Evolutionary conservation across 805 yeast species (phyloP).

Genomic region (Candida loeiensis): DNA sequence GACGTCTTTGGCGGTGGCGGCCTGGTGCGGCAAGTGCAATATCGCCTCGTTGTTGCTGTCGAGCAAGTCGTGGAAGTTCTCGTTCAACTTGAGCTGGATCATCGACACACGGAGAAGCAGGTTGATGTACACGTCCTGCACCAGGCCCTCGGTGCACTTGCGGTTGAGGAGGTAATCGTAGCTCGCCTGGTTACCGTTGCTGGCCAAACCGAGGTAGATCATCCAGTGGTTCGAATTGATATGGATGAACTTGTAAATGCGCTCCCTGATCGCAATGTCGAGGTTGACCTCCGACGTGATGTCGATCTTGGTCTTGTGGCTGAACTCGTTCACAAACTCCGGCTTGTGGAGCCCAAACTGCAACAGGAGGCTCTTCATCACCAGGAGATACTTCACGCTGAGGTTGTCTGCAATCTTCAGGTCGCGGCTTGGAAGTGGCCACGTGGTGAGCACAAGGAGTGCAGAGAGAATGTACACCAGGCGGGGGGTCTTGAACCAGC

Average conservation of each 20-base stretch:
- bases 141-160: conserved; percentile 23
- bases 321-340: conserved; percentile 40
- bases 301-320: conserved; percentile 27
- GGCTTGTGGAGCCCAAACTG: conserved; percentile 43
- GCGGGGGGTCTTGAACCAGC: conserved; percentile 46
- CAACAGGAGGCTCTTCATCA: conserved; percentile 37
- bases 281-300: conserved; percentile 26
- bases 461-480: conserved; percentile 38
- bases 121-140: conserved; percentile 21
- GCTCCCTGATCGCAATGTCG: conserved; percentile 34
- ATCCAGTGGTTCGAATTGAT: conserved; percentile 44
- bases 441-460: conserved; percentile 40
- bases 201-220: conserved; percentile 36
- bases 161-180: conserved; percentile 36
- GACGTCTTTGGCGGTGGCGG: conserved; percentile 30
- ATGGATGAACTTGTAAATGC: conserved; percentile 41
- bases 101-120: conserved; percentile 29
- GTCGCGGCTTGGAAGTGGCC: conserved; percentile 37
- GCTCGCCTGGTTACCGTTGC: conserved; percentile 20
- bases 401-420: conserved; percentile 28
- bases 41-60: conserved; percentile 16
- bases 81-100: conserved; percentile 39
- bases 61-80: conserved; percentile 32
- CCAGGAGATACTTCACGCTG: conserved; percentile 34
- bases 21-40: conserved; percentile 14